Conservation (phyloP, 176 grass and related monocot genomes). For the Dactylis glomerata region DNA sequence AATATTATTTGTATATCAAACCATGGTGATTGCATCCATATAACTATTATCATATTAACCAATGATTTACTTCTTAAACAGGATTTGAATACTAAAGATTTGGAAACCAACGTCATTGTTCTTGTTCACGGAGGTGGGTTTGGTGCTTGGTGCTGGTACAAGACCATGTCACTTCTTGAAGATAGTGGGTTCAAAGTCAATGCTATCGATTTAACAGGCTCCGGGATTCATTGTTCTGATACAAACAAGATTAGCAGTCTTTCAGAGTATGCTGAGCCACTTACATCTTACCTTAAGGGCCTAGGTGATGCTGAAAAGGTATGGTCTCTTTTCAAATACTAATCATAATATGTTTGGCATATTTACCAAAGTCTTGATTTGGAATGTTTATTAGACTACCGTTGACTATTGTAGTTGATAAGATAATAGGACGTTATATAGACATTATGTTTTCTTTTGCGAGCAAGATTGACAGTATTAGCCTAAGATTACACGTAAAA, state of each 20-base stretch:
- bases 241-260: slow-evolving; percentile 78
- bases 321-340: slow-evolving; percentile 15
- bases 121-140: slow-evolving; percentile 96
- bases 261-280: slow-evolving; percentile 72
- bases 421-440: background rate
- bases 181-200: slow-evolving; percentile 90
- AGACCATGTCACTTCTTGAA: slow-evolving; percentile 87
- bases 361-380: slow-evolving; percentile 20
- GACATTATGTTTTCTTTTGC: background rate
- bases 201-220: slow-evolving; percentile 87
- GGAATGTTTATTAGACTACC: background rate
- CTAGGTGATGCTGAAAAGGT: slow-evolving; percentile 83
- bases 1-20: background rate
- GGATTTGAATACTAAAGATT: slow-evolving; percentile 67
- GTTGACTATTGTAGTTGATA: background rate
- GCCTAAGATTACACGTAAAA: background rate
- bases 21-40: background rate
- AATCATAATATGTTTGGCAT: background rate
- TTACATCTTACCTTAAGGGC: slow-evolving; percentile 67
- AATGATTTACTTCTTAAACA: slow-evolving; percentile 33
- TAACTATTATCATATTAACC: background rate
- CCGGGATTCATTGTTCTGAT: slow-evolving; percentile 82
- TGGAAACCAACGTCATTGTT: slow-evolving; percentile 84
- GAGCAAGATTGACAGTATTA: background rate
- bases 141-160: slow-evolving; percentile 99